Conservation (phyloP, 73 alveolate species). For the Paramecium pentaurelia region DNA sequence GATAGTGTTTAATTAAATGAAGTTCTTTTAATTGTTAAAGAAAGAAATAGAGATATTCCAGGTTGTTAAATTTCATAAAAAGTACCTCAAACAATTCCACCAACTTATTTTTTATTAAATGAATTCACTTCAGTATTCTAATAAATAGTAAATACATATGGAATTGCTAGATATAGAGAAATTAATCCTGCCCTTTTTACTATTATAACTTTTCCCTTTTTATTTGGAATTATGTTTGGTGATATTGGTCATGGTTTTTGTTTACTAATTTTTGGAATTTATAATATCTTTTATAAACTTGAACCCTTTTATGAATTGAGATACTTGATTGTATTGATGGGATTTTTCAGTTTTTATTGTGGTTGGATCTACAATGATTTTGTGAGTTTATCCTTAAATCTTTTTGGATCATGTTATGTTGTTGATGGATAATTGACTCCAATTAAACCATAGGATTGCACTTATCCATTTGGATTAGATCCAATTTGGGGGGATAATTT, state of each 20-base stretch:
- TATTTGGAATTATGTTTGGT: conserved; percentile 97
- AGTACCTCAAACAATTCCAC: conserved; percentile 24
- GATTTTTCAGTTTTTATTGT: conserved; percentile 81
- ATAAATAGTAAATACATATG: conserved; percentile 88
- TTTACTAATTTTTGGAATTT: conserved; percentile 63
- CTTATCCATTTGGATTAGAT: conserved; percentile 93
- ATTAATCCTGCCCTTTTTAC: conserved; percentile 90
- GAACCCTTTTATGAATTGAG: conserved; percentile 64
- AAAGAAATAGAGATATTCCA: not conserved
- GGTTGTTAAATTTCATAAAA: not conserved
- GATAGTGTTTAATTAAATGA: not conserved
- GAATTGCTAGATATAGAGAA: conserved; percentile 89
- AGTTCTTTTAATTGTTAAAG: not conserved
- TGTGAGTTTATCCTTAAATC: conserved; percentile 81
- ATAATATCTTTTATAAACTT: not conserved
- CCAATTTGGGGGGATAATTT: conserved; percentile 89
- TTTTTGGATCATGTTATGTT: conserved; percentile 78
- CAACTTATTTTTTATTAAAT: conserved; percentile 83
- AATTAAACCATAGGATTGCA: conserved; percentile 55
- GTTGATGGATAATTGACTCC: conserved; percentile 34
- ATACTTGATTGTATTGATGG: conserved; percentile 82
- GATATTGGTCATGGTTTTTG: conserved; percentile 89
- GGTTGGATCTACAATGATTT: conserved; percentile 94
- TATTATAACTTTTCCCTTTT: conserved; percentile 86
- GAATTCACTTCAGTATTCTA: conserved; percentile 84